These are phyloP conservation scores for Galerina sulciceps DNA, from an alignment of 768 basidiomycete genomes.

Conservation along the genomic window DNA sequence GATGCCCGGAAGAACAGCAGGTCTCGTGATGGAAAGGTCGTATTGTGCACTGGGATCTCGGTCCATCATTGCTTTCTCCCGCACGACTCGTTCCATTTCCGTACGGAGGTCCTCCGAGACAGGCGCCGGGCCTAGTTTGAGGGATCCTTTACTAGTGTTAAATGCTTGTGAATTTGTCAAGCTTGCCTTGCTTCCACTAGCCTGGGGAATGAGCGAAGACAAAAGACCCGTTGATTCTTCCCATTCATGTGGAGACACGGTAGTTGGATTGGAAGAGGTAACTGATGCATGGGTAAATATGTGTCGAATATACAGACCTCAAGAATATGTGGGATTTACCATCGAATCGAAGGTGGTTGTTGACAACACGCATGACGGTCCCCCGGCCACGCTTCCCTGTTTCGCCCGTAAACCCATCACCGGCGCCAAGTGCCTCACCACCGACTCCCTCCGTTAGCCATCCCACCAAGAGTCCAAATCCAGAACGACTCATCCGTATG, in stretches of 20 bases:
- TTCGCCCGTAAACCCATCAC: conserved; percentile 81
- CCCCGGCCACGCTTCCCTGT: conserved; percentile 85
- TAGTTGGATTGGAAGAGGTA: conserved; percentile 68
- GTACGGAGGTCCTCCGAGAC: conserved; percentile 77
- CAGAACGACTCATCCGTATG: conserved; percentile 87
- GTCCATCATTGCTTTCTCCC: conserved; percentile 82
- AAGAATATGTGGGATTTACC: conserved; percentile 50
- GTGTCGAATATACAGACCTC: conserved; percentile 1
- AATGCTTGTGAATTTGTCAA: conserved; percentile 71
- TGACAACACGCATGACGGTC: conserved; percentile 91
- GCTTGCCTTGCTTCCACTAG: conserved; percentile 49
- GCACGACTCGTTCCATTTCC: conserved; percentile 79
- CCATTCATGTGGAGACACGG: conserved; percentile 69
- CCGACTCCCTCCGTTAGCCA: conserved; percentile 96
- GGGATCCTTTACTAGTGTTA: conserved; percentile 73
- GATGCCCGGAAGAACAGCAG: conserved; percentile 55
- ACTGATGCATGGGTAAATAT: conserved; percentile 48
- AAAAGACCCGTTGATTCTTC: conserved; percentile 87
- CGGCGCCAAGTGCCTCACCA: conserved; percentile 80
- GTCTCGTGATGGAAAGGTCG: conserved; percentile 61
- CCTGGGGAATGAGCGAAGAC: conserved; percentile 74
- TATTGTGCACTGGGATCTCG: conserved; percentile 69
- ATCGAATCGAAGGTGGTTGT: conserved; percentile 90
- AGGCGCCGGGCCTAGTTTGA: conserved; percentile 87
- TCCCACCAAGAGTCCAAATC: conserved; percentile 89